Conservation (phyloP, 2,329 filamentous ascomycete species). For the Trichoderma asperellum region DNA sequence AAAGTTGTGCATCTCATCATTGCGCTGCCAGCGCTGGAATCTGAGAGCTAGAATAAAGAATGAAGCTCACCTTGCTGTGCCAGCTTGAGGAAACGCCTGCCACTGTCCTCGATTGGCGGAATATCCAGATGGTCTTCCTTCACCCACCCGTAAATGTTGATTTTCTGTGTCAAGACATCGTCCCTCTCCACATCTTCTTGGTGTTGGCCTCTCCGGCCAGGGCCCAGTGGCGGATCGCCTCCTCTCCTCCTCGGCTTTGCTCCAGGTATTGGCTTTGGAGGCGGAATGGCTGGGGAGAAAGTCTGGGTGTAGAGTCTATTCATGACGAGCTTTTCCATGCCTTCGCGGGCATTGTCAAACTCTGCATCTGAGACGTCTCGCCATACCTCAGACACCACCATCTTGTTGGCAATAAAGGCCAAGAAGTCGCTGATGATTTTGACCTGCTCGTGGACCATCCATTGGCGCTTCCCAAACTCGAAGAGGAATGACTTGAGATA, state of each 20-base stretch:
- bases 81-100: conserved; percentile 82
- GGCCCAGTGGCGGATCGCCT: conserved; percentile 70
- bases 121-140: conserved; percentile 93
- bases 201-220: conserved; percentile 90
- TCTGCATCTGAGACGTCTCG: conserved; percentile 92
- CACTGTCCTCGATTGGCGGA: conserved; percentile 78
- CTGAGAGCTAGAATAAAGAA: background rate
- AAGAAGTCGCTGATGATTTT: conserved; percentile 98
- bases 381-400: conserved; percentile 97
- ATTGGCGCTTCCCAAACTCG: conserved; percentile 96
- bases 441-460: conserved; percentile 99
- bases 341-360: conserved; percentile 96
- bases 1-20: conserved; percentile 29
- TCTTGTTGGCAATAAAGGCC: conserved; percentile 96
- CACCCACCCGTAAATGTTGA: conserved; percentile 96
- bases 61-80: conserved; percentile 75
- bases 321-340: conserved; percentile 99
- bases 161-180: conserved; percentile 94
- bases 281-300: conserved; percentile 89
- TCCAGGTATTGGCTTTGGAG: conserved; percentile 73
- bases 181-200: conserved; percentile 98
- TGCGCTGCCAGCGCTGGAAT: background rate
- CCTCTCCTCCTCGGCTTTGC: conserved; percentile 70
- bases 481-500: conserved; percentile 92
- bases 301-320: conserved; percentile 94